These are phyloP conservation scores for Gigaspora rosea DNA, from an alignment of 192 early-diverging fungal genomes.

Conservation along the genomic window DNA sequence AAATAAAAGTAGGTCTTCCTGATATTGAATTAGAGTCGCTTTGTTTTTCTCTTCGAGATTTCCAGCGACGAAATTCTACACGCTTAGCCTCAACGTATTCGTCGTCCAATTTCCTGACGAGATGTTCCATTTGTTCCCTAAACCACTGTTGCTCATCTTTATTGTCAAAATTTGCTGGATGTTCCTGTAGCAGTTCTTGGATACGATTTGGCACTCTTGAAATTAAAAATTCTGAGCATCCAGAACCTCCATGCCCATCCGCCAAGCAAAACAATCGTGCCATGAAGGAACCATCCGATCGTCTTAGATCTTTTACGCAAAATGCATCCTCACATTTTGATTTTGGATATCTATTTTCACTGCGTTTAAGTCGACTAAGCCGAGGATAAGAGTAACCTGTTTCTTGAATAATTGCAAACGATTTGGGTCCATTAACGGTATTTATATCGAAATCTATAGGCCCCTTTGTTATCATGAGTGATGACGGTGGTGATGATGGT, in stretches of 20 bases:
- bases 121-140: constrained; percentile 45
- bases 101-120: constrained; percentile 52
- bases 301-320: constrained; percentile 49
- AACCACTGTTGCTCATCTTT: constrained; percentile 44
- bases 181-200: constrained; percentile 47
- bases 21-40: constrained; percentile 15
- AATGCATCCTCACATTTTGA: constrained; percentile 58
- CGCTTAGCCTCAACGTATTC: constrained; percentile 55
- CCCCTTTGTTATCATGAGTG: constrained; percentile 21
- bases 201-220: constrained; percentile 47
- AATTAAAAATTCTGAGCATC: constrained; percentile 56
- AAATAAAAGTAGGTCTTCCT: constrained; percentile 55
- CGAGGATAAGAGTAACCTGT: constrained; percentile 62
- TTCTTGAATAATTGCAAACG: constrained; percentile 57
- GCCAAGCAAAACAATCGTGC: constrained; percentile 56
- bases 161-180: constrained; percentile 39
- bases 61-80: constrained; percentile 41
- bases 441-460: constrained; percentile 42
- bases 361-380: constrained; percentile 45
- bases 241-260: constrained; percentile 60
- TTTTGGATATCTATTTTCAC: constrained; percentile 42
- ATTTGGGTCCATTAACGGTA: constrained; percentile 45
- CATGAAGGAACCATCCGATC: constrained; percentile 33
- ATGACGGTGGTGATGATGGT: background rate
- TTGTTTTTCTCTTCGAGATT: constrained; percentile 6